Percentiles rank a stretch among this genome's conserved stretches.
phyloP scores from a whole-genome alignment of 805 yeast species.

The Clavispora vitiphila region DNA sequence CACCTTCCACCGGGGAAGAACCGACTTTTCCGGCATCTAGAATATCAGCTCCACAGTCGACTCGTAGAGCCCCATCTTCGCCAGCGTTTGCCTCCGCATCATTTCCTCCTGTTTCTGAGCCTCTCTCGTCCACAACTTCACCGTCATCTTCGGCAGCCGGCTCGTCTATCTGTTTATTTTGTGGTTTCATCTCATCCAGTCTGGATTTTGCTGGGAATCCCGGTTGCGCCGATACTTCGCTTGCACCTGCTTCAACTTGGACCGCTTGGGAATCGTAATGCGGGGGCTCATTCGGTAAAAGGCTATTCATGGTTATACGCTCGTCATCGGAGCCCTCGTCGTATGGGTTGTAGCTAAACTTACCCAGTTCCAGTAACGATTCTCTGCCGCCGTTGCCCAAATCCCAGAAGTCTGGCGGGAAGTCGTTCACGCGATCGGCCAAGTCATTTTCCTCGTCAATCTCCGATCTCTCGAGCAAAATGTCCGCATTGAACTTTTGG shows the following conservation, averaged over 20 bases:
- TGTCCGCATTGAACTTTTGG: slow-evolving; percentile 71
- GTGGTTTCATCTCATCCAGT: not conserved
- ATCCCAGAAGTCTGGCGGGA: slow-evolving; percentile 53
- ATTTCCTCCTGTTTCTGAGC: not conserved
- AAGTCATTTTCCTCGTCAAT: slow-evolving; percentile 47
- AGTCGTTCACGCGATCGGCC: slow-evolving; percentile 40
- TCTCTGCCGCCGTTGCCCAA: slow-evolving; percentile 6
- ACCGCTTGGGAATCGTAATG: slow-evolving; percentile 19
- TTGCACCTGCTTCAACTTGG: not conserved
- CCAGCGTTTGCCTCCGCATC: not conserved
- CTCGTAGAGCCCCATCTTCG: not conserved
- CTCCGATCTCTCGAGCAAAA: slow-evolving; percentile 64
- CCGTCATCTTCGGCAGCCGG: not conserved
- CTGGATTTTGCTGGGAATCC: not conserved
- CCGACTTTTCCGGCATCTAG: not conserved
- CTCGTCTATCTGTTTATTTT: not conserved
- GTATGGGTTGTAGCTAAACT: slow-evolving; percentile 35
- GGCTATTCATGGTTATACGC: slow-evolving; percentile 37
- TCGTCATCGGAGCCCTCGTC: slow-evolving; percentile 38
- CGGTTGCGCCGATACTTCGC: not conserved
- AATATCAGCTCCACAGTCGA: not conserved
- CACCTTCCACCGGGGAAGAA: no score
- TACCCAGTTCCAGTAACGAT: slow-evolving; percentile 20
- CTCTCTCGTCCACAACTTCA: not conserved
- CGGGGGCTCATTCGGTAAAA: slow-evolving; percentile 36